Conservation (phyloP, 108 stramenopile genomes). For the Cylindrotheca fusiformis region DNA sequence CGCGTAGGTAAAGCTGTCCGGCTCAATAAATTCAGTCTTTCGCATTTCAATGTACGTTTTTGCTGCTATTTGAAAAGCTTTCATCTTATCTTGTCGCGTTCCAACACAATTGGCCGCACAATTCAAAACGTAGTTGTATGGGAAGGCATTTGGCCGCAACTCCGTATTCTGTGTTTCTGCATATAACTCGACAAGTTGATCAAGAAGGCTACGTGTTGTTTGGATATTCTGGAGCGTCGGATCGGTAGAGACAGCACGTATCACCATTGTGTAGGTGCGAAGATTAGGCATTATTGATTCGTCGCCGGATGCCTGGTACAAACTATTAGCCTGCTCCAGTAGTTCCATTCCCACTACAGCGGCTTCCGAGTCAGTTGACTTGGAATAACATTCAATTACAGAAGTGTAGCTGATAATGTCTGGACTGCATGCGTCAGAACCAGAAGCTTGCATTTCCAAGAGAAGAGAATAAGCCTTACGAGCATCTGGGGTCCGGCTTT, state of each 20-base stretch:
- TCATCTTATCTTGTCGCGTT: slow-evolving; percentile 14
- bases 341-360: slow-evolving; percentile 25
- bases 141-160: slow-evolving; percentile 34
- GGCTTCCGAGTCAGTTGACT: slow-evolving; percentile 29
- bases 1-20: slow-evolving; percentile 78
- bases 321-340: slow-evolving; percentile 23
- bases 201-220: slow-evolving; percentile 32
- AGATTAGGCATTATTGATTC: slow-evolving; percentile 38
- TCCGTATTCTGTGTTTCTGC: slow-evolving; percentile 29
- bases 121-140: slow-evolving; percentile 51
- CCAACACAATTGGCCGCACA: slow-evolving; percentile 43
- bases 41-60: slow-evolving; percentile 45
- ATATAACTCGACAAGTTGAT: slow-evolving; percentile 31
- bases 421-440: slow-evolving; percentile 21
- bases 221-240: slow-evolving; percentile 25
- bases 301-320: slow-evolving; percentile 26
- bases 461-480: slow-evolving; percentile 21
- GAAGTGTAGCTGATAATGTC: slow-evolving; percentile 50
- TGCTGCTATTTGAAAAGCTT: slow-evolving; percentile 45
- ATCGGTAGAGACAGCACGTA: slow-evolving; percentile 21
- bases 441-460: slow-evolving; percentile 24
- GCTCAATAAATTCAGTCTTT: slow-evolving; percentile 18
- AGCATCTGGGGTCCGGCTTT: slow-evolving; percentile 16
- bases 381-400: slow-evolving; percentile 41
- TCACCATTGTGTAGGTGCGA: slow-evolving; percentile 43